phyloP scores from a whole-genome alignment of 2,329 filamentous ascomycete genomes.

The Colletotrichum tamarilloi region DNA sequence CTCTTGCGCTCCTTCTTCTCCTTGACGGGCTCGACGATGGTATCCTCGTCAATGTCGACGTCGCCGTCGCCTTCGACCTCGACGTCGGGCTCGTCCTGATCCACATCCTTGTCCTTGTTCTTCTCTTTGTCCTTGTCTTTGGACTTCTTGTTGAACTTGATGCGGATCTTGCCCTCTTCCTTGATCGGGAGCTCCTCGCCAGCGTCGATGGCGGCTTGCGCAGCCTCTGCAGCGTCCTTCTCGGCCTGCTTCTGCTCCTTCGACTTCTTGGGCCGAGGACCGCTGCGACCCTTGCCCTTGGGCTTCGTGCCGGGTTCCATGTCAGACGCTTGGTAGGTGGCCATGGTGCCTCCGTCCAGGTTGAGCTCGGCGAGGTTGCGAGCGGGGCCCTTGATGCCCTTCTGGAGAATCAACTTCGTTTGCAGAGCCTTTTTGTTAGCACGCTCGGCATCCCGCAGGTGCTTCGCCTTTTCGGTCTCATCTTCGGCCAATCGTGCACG shows the following conservation, averaged over 20 bases:
- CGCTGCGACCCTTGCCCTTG: conserved; percentile 65
- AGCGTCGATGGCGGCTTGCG: conserved; percentile 84
- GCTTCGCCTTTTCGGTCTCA: conserved; percentile 82
- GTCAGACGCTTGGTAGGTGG: conserved; percentile 81
- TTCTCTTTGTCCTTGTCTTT: conserved; percentile 57
- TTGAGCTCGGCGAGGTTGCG: conserved; percentile 76
- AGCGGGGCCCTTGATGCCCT: conserved; percentile 83
- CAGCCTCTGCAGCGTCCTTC: conserved; percentile 85
- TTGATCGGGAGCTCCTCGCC: conserved; percentile 77
- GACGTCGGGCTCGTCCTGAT: conserved; percentile 45
- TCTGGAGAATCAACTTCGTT: conserved; percentile 87
- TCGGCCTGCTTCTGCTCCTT: conserved; percentile 87
- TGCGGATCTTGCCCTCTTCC: conserved; percentile 70
- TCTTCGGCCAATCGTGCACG: conserved; percentile 83
- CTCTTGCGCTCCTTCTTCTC: conserved; percentile 62
- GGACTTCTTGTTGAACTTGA: conserved; percentile 69
- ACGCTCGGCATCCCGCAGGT: conserved; percentile 86
- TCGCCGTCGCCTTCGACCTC: conserved; percentile 51
- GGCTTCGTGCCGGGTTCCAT: conserved; percentile 59
- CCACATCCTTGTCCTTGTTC: conserved; percentile 48
- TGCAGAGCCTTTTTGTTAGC: conserved; percentile 93
- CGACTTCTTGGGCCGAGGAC: conserved; percentile 86
- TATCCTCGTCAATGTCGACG: conserved; percentile 46
- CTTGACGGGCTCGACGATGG: conserved; percentile 48
- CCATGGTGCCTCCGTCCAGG: conserved; percentile 86